Evolutionary conservation across 78 protist species (phyloP).

Genomic region (Chrysochromulina tobinii): DNA sequence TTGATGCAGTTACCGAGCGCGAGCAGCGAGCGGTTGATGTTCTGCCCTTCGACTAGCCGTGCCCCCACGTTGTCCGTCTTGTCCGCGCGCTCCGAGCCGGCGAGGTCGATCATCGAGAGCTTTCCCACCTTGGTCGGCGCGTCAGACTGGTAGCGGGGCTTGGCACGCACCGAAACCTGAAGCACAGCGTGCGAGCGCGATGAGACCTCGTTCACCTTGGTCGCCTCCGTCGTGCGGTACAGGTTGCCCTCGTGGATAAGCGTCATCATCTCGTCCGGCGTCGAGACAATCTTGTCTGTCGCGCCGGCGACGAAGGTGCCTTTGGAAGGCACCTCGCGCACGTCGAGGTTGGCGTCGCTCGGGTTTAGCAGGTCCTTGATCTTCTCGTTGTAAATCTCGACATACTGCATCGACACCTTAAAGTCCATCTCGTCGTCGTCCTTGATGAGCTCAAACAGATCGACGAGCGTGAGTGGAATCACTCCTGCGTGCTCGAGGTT

Average conservation of each 20-base stretch:
- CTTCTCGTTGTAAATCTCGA: slow-evolving; percentile 43
- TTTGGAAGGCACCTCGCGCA: not conserved
- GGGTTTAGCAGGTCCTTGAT: slow-evolving; percentile 27
- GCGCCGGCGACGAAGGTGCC: slow-evolving; percentile 24
- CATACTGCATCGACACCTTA: not conserved
- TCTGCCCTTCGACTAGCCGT: slow-evolving; percentile 74
- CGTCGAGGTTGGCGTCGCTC: not conserved
- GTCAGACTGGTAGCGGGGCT: not conserved
- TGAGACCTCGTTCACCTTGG: not conserved
- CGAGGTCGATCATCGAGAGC: slow-evolving; percentile 42
- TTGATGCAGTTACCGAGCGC: slow-evolving; percentile 88
- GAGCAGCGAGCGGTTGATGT: slow-evolving; percentile 80
- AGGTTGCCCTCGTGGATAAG: not conserved
- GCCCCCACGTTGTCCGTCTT: slow-evolving; percentile 43
- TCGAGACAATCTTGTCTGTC: not conserved
- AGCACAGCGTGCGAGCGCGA: slow-evolving; percentile 51
- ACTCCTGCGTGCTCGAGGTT: not conserved
- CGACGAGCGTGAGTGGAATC: not conserved
- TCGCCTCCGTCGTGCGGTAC: slow-evolving; percentile 24
- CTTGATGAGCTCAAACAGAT: not conserved
- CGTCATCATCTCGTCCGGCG: not conserved
- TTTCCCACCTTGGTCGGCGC: not conserved
- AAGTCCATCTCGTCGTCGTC: not conserved
- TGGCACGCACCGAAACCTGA: not conserved
- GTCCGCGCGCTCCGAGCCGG: slow-evolving; percentile 38